Conservation (phyloP, 2,329 filamentous ascomycete species). For the Colletotrichum orchidophilum region DNA sequence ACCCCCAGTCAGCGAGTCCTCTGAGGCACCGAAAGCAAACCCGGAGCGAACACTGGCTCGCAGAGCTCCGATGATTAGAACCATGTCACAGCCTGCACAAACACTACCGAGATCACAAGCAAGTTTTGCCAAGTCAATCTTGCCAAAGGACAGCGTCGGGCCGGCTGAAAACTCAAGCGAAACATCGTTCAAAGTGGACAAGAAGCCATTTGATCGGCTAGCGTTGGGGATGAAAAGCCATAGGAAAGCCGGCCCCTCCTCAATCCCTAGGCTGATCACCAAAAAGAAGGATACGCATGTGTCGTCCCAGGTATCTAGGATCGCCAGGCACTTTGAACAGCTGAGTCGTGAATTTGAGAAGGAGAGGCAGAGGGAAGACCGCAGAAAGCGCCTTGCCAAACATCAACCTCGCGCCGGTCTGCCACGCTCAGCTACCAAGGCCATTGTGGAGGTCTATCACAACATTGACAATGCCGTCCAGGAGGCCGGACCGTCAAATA, state of each 20-base stretch:
- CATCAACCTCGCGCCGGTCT: slow-evolving; percentile 79
- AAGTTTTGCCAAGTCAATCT: slow-evolving; percentile 51
- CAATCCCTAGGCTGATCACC: slow-evolving; percentile 88
- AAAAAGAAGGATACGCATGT: slow-evolving; percentile 81
- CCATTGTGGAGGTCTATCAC: slow-evolving; percentile 94
- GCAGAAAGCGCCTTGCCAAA: slow-evolving; percentile 81
- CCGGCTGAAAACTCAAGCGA: slow-evolving; percentile 45
- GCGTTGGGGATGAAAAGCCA: slow-evolving; percentile 72
- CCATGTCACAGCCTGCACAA: slow-evolving; percentile 61
- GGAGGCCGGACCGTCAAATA: slow-evolving; percentile 74
- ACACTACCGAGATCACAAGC: slow-evolving; percentile 58
- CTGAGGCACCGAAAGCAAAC: slow-evolving; percentile 38
- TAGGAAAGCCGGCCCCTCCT: slow-evolving; percentile 69
- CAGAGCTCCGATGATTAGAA: slow-evolving; percentile 61
- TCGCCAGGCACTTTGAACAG: slow-evolving; percentile 96
- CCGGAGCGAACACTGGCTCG: slow-evolving; percentile 52
- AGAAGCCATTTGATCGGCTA: slow-evolving; percentile 79
- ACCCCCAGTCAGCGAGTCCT: slow-evolving; percentile 33
- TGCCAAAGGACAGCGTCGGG: slow-evolving; percentile 45
- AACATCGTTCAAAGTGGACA: slow-evolving; percentile 66
- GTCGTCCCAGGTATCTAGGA: slow-evolving; percentile 87
- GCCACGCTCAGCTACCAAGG: slow-evolving; percentile 90
- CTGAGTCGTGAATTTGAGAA: slow-evolving; percentile 96
- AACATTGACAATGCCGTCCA: slow-evolving; percentile 93
- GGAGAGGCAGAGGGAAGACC: slow-evolving; percentile 82